These are phyloP conservation scores for Aristolochia fimbriata DNA, from an alignment of 164 flowering plant genomes.

Conservation along the genomic window DNA sequence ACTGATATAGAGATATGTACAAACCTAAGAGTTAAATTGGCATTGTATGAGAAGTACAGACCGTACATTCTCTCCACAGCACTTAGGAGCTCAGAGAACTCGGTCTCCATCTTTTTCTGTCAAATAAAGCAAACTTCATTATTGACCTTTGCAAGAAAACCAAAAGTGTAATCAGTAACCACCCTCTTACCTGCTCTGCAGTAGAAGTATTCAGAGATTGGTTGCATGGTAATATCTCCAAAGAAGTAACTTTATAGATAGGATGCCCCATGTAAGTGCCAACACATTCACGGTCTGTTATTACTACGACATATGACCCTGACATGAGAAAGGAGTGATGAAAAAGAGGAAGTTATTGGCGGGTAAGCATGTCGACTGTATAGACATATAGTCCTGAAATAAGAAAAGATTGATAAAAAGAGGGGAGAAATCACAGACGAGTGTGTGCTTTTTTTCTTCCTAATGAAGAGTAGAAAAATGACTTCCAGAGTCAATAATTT, in stretches of 20 bases:
- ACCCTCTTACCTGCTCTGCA: slow-evolving; percentile 54
- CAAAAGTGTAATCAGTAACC: neutral
- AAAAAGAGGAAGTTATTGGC: neutral
- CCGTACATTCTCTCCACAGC: slow-evolving; percentile 84
- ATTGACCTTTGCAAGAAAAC: neutral
- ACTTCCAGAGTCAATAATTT: too few species aligned
- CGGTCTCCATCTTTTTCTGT: slow-evolving; percentile 92
- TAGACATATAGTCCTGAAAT: too few species aligned
- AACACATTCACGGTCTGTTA: slow-evolving; percentile 69
- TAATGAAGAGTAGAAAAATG: too few species aligned
- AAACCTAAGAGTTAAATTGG: slow-evolving; percentile 82
- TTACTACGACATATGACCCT: slow-evolving; percentile 80
- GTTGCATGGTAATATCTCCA: slow-evolving; percentile 80
- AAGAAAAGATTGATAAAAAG: too few species aligned
- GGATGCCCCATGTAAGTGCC: slow-evolving; percentile 92
- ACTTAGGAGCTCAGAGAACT: slow-evolving; percentile 60
- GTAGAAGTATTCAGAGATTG: slow-evolving; percentile 56
- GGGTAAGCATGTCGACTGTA: neutral
- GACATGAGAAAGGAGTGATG: neutral
- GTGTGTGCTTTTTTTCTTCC: too few species aligned
- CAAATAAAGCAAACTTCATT: slow-evolving; percentile 8
- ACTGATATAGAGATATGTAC: neutral
- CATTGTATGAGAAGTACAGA: slow-evolving; percentile 82
- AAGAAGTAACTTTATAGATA: slow-evolving; percentile 59
- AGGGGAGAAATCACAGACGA: too few species aligned